Evolutionary conservation across 192 early-diverging fungal species (phyloP).

Genomic region (Backusella mclennaniae): DNA sequence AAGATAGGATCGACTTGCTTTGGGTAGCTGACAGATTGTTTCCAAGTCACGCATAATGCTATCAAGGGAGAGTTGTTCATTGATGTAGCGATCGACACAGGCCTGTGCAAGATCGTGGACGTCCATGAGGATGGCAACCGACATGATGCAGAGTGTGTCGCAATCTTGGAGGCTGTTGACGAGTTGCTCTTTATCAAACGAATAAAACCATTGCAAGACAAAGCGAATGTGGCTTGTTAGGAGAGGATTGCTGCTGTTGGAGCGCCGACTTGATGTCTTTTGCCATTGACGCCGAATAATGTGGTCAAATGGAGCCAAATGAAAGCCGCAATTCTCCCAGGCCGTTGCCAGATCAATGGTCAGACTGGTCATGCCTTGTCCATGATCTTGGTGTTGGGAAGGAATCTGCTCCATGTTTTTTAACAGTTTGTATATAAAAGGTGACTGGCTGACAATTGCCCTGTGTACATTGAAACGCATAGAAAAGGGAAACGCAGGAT

Average conservation of each 20-base stretch:
- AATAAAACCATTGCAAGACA: slow-evolving; percentile 28
- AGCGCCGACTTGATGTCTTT: not conserved
- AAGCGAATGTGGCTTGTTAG: slow-evolving; percentile 31
- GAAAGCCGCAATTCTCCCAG: slow-evolving; percentile 21
- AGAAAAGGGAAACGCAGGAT: slow-evolving; percentile 29
- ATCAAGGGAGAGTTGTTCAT: slow-evolving; percentile 19
- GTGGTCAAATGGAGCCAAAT: slow-evolving; percentile 24
- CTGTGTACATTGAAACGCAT: slow-evolving; percentile 33
- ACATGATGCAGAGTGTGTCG: slow-evolving; percentile 28
- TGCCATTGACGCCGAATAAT: slow-evolving; percentile 26
- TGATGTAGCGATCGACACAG: slow-evolving; percentile 24
- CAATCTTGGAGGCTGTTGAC: slow-evolving; percentile 12
- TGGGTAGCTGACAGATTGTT: slow-evolving; percentile 30
- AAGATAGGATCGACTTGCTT: slow-evolving; percentile 18
- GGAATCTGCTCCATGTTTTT: slow-evolving; percentile 9
- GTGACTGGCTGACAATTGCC: slow-evolving; percentile 26
- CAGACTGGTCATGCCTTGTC: not conserved
- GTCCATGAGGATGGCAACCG: slow-evolving; percentile 25
- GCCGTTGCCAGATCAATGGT: slow-evolving; percentile 32
- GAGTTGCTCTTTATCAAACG: not conserved
- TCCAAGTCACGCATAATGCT: slow-evolving; percentile 29
- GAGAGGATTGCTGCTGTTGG: slow-evolving; percentile 4
- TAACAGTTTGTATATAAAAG: slow-evolving; percentile 22
- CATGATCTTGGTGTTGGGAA: not conserved
- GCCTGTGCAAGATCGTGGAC: slow-evolving; percentile 20